Percentiles rank a stretch among this genome's conserved stretches.
Conservation (phyloP, 305 asterid genomes). For the Fraxinus sp. region DNA sequence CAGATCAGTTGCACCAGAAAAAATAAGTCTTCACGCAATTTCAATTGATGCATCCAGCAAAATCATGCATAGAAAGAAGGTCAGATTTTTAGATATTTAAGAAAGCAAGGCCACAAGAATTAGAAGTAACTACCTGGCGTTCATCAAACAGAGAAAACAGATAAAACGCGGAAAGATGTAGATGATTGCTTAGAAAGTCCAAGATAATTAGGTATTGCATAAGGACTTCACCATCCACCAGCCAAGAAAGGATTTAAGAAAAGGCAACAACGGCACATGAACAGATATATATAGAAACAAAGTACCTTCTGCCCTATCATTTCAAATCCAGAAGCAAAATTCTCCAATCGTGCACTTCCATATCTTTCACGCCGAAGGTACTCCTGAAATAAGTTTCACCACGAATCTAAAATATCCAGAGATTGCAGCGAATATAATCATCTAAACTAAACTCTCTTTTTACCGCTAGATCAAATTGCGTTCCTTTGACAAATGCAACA, state of each 20-base stretch:
- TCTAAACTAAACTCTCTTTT: constrained; percentile 7
- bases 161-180: neutral
- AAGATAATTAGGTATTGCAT: neutral
- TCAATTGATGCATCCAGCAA: neutral
- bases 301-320: constrained; percentile 92
- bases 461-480: constrained; percentile 99
- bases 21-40: neutral
- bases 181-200: neutral
- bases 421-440: neutral
- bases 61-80: neutral
- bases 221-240: neutral
- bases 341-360: constrained; percentile 92
- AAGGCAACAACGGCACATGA: neutral
- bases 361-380: constrained; percentile 93
- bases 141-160: constrained; percentile 12
- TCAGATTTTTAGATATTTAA: neutral
- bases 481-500: constrained; percentile 98
- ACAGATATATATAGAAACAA: neutral
- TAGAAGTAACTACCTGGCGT: neutral
- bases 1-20: constrained; percentile 2
- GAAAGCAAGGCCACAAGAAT: constrained; percentile 1
- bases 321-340: constrained; percentile 93
- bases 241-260: neutral
- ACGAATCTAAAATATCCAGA: constrained; percentile 21
- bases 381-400: constrained; percentile 56